These are phyloP conservation scores for Zygotorulaspora danielsina DNA, from an alignment of 805 yeast genomes.

Conservation along the genomic window DNA sequence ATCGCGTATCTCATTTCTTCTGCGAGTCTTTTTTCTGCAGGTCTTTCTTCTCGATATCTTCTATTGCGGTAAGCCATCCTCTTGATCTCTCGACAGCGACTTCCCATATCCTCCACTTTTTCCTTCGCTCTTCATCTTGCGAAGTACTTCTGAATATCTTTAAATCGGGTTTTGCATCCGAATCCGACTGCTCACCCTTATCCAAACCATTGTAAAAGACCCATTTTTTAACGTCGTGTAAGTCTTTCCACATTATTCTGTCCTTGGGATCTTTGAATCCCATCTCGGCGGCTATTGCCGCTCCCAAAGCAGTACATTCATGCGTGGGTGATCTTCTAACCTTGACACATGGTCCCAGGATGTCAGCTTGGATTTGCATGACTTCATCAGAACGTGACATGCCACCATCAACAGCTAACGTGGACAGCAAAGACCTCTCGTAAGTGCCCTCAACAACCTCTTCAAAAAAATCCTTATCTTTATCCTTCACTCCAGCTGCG, in stretches of 20 bases:
- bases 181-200: slow-evolving; percentile 21
- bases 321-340: slow-evolving; percentile 76
- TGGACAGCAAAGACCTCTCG: slow-evolving; percentile 48
- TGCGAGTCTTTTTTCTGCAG: no score
- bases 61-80: slow-evolving; percentile 59
- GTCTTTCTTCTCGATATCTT: slow-evolving; percentile 4
- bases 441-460: slow-evolving; percentile 38
- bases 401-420: slow-evolving; percentile 87
- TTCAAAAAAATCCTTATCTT: slow-evolving; percentile 48
- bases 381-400: slow-evolving; percentile 88
- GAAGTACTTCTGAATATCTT: slow-evolving; percentile 41
- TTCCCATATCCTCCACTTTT: slow-evolving; percentile 76
- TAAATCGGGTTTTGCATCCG: slow-evolving; percentile 26
- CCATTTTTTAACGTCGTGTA: slow-evolving; percentile 78
- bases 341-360: slow-evolving; percentile 79
- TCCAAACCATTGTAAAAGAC: slow-evolving; percentile 92
- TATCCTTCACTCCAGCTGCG: slow-evolving; percentile 53
- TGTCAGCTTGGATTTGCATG: slow-evolving; percentile 91
- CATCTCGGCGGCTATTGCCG: slow-evolving; percentile 93
- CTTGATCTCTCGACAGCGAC: slow-evolving; percentile 74
- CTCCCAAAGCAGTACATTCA: slow-evolving; percentile 94
- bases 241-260: slow-evolving; percentile 64
- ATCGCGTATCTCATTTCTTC: no score
- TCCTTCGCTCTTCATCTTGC: slow-evolving; percentile 53
- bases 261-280: slow-evolving; percentile 46